Base-by-base conservation (phyloP, 2,329 filamentous ascomycete species). In the Phialophora macrospora region DNA sequence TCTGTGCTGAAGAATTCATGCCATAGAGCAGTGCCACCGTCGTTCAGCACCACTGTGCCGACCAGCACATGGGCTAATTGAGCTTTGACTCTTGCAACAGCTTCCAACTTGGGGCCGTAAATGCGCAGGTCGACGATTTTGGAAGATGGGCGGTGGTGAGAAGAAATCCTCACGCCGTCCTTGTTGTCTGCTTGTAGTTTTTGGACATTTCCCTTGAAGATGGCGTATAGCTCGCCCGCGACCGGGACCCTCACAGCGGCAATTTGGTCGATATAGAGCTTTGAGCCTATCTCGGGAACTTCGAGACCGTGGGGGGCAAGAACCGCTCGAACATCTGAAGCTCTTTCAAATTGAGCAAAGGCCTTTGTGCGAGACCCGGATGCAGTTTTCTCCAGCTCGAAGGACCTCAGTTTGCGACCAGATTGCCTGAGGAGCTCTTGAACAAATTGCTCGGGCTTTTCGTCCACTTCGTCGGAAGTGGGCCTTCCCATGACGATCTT, bases 1-100 rank as follows among this genome's bases (percentile, higher is more conserved):
- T 32, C 22, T 28, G 24, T 62, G 46, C 22, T 24, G 54, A 58
- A 63, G 41, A 58, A 62, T 20, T 62, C 54, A 52, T 68, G 49
- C 65, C 65, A 68, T n/a, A 68, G 41, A 9, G 55, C n/a, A 22
- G 41, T 49, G 26, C 54, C 38, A 22, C 26, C 3, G 14, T 68
- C 62, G 17, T 62, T 34, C 11, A 65, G 44, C 28, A 68, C 20
- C 8, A 68, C 38, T 4, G 7, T 55, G n/a, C 65, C 65, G 8
- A 28, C 28, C 30, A 65, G 30, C 20, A 68, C 17, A 14, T n/a
- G 11, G 9, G 57, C 55, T 4, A 68, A 7, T 32, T 59, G 22
- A 22, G 22, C 32, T 54, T 56, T 68, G 46, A 52, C 48, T 46
- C 54, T 22, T 2, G 62, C 58, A 14, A 68, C 65, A 32, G 49